Base-by-base conservation (phyloP, 257 asterid species). In the Plantago ovata region DNA sequence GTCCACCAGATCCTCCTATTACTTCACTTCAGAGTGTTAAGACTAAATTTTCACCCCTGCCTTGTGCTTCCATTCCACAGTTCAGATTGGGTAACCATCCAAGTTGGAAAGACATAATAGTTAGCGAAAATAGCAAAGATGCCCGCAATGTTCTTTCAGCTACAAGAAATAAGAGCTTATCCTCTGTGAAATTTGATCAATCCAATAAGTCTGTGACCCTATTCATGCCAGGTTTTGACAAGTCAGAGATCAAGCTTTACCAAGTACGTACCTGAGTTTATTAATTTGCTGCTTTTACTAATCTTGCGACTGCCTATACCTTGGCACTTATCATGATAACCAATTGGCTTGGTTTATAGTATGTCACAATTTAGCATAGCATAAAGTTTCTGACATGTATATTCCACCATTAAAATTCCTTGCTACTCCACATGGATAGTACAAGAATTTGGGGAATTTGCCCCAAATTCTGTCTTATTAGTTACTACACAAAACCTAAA, bases 151-250 rank as follows among this genome's bases (percentile, higher is more conserved):
- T 88, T 47, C 91, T 92, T 33, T 72, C 73, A 10, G 51, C 41
- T 44, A 69, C 70, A 41, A 48, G 60, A 12, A 33, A 56, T 48
- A 61, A 71, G 45, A 74, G 70, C 60, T 60, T 8, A 10, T 63
- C 79, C 48, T 67, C 95, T 0, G 91, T 86, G 57, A 71, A 21
- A 41, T 88, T 88, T 52, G 89, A 88, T 73, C 73, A 79, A 7
- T 58, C 79, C 53, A 74, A 66, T 56, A 92, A 79, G 69, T 73
- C 93, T 0, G 82, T 92, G 72, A 79, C 84, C 41, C 95, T 92
- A 32, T 84, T 86, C 80, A 82, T 92, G 95, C 98, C 98, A 15
- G 97, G 98, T 59, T 92, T 92, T 64, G 95, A 92, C 81, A 88
- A 92, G 84, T 92, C 97, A 10, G 97, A 92, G 72, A 88, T 92